Evolutionary conservation across 169 alveolate genomes (phyloP).

Genomic region (Plasmodium adleri): DNA sequence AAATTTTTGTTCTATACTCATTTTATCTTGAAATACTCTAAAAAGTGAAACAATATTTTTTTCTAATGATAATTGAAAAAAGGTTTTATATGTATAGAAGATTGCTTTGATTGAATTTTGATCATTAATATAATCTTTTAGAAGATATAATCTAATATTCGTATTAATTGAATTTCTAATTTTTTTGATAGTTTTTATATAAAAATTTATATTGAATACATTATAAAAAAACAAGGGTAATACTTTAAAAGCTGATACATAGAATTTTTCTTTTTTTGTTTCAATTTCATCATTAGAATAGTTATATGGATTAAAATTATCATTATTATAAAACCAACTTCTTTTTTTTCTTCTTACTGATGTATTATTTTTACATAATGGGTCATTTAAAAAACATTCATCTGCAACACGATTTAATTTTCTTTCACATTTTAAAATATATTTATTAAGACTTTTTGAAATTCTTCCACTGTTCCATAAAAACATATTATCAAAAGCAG

Average conservation of each 20-base stretch:
- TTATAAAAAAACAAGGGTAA: conserved; percentile 20
- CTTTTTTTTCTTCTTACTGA: too few species aligned
- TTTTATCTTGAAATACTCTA: conserved; percentile 17
- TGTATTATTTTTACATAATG: background rate
- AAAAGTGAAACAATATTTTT: conserved; percentile 46
- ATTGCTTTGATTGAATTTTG: conserved; percentile 26
- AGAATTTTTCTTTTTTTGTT: background rate
- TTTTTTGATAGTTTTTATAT: conserved; percentile 10
- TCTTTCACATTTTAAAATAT: conserved; percentile 14
- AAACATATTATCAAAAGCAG: conserved; percentile 40
- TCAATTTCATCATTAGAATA: too few species aligned
- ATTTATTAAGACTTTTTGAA: conserved; percentile 2
- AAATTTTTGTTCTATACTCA: conserved; percentile 8
- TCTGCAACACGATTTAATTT: conserved; percentile 20
- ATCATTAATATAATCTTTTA: conserved; percentile 61
- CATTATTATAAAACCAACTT: too few species aligned
- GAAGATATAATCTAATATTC: conserved; percentile 31
- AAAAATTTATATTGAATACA: conserved; percentile 38
- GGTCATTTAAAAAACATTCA: background rate
- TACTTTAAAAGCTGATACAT: conserved; percentile 1
- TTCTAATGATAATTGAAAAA: conserved; percentile 29
- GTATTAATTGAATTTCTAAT: conserved; percentile 17
- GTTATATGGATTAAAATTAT: too few species aligned
- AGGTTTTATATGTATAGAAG: conserved; percentile 39
- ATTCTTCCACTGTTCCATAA: conserved; percentile 51